Conservation (phyloP, 2,329 filamentous ascomycete species). For the Hypoxylon sp. region DNA sequence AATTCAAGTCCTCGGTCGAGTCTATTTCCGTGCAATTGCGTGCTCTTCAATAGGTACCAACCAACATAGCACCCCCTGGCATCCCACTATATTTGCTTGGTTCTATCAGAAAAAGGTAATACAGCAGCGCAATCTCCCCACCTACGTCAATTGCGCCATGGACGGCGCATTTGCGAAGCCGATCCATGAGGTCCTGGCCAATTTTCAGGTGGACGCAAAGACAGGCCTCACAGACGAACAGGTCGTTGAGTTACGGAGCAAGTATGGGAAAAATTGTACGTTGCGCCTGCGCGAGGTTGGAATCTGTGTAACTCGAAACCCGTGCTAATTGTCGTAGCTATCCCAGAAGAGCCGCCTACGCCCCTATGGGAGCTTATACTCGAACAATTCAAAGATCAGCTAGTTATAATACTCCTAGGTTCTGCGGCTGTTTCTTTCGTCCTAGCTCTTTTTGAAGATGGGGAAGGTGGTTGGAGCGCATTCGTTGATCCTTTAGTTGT, state of each 20-base stretch:
- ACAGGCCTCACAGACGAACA: slow-evolving; percentile 73
- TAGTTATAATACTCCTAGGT: slow-evolving; percentile 93
- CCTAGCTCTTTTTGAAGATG: slow-evolving; percentile 89
- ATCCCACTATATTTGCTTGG: slow-evolving; percentile 26
- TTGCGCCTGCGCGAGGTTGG: slow-evolving; percentile 24
- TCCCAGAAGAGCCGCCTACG: slow-evolving; percentile 91
- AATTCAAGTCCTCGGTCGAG: slow-evolving; percentile 31
- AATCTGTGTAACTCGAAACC: slow-evolving; percentile 1
- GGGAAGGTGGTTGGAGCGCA: slow-evolving; percentile 90
- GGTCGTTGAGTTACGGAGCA: slow-evolving; percentile 68
- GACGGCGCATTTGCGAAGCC: slow-evolving; percentile 74
- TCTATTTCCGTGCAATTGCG: slow-evolving; percentile 35
- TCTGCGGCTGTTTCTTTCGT: slow-evolving; percentile 95
- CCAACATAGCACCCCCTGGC: slow-evolving; percentile 17
- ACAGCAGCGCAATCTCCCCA: slow-evolving; percentile 44
- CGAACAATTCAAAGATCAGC: slow-evolving; percentile 99
- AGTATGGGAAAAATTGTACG: slow-evolving; percentile 78
- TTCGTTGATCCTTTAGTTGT: slow-evolving; percentile 97
- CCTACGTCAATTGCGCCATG: slow-evolving; percentile 61
- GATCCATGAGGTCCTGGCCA: slow-evolving; percentile 70
- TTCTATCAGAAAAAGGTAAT: slow-evolving; percentile 24
- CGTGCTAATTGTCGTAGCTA: slow-evolving; percentile 61
- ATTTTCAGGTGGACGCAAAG: slow-evolving; percentile 69
- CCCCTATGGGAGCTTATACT: slow-evolving; percentile 96
- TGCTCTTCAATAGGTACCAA: slow-evolving; percentile 37